These are phyloP conservation scores for Chloris gayana DNA, from an alignment of 176 grass and related monocot species.

Conservation along the genomic window DNA sequence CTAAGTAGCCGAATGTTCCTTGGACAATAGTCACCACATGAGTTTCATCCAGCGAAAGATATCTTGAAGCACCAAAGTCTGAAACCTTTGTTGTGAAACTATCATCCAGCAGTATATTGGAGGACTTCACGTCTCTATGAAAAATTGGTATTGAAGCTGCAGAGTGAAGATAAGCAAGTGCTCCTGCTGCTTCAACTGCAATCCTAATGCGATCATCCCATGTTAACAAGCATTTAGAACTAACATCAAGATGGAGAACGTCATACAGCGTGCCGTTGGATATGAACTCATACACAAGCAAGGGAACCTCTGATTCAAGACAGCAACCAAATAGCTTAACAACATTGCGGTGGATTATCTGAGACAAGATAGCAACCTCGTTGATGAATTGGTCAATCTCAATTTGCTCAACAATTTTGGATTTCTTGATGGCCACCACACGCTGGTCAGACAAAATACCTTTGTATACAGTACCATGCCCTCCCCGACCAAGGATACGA, in stretches of 20 bases:
- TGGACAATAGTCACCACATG: constrained; percentile 60
- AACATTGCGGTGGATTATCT: constrained; percentile 57
- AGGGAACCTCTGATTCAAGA: constrained; percentile 44
- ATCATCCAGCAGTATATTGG: constrained; percentile 50
- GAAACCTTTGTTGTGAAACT: constrained; percentile 44
- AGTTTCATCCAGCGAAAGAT: constrained; percentile 45
- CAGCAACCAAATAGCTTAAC: constrained; percentile 60
- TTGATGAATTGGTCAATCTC: constrained; percentile 69
- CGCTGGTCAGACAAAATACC: too few relatives aligned
- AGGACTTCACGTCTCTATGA: constrained; percentile 58
- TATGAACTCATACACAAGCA: constrained; percentile 68
- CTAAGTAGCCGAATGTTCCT: constrained; percentile 60
- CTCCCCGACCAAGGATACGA: too few relatives aligned
- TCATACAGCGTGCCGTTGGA: too few relatives aligned
- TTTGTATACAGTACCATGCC: too few relatives aligned
- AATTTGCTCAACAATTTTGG: constrained; percentile 35
- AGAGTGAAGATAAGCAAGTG: constrained; percentile 61
- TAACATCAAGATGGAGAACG: too few relatives aligned
- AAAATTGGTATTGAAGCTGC: constrained; percentile 52
- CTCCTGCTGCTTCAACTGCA: too few relatives aligned
- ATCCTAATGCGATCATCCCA: too few relatives aligned
- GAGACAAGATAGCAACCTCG: constrained; percentile 48
- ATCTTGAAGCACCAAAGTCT: constrained; percentile 63
- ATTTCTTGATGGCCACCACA: constrained; percentile 63
- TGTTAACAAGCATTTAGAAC: too few relatives aligned